Evolutionary conservation across 306 rosid species (phyloP).

Genomic region (Cercis canadensis): DNA sequence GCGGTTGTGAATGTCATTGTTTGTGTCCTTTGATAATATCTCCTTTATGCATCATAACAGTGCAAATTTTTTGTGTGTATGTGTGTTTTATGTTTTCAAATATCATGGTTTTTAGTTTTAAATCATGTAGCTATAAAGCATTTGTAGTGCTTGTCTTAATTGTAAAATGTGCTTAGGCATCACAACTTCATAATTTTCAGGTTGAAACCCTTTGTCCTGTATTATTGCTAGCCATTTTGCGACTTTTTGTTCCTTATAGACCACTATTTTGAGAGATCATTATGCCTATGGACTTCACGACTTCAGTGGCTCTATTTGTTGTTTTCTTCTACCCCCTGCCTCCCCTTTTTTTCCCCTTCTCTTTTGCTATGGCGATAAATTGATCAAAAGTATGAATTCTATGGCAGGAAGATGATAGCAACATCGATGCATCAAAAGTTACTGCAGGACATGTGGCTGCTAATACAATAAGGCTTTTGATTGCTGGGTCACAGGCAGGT

Average conservation of each 20-base stretch:
- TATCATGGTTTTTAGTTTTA: neutral
- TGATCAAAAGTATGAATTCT: slow-evolving; percentile 13
- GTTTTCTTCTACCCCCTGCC: slow-evolving; percentile 2
- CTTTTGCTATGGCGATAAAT: slow-evolving; percentile 13
- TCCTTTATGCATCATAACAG: neutral
- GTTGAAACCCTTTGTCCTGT: neutral
- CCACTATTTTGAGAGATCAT: slow-evolving; percentile 24
- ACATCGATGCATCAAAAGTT: slow-evolving; percentile 65
- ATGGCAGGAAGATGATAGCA: slow-evolving; percentile 81
- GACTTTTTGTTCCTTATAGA: neutral
- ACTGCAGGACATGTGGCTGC: slow-evolving; percentile 91
- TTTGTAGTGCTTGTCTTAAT: neutral
- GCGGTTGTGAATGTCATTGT: neutral
- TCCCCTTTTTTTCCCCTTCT: too few species aligned
- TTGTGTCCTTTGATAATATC: slow-evolving; percentile 1
- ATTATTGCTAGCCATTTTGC: neutral
- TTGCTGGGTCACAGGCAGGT: slow-evolving; percentile 98
- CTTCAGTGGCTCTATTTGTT: slow-evolving; percentile 16
- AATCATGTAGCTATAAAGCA: slow-evolving; percentile 11
- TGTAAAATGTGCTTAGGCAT: slow-evolving; percentile 8
- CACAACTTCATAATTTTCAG: neutral
- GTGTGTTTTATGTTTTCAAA: slow-evolving; percentile 23
- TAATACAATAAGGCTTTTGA: slow-evolving; percentile 87
- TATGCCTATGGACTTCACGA: neutral
- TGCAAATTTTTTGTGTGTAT: neutral